Evolutionary conservation across 2,329 filamentous ascomycete genomes (phyloP).

Genomic region (Xylariaceae sp.): DNA sequence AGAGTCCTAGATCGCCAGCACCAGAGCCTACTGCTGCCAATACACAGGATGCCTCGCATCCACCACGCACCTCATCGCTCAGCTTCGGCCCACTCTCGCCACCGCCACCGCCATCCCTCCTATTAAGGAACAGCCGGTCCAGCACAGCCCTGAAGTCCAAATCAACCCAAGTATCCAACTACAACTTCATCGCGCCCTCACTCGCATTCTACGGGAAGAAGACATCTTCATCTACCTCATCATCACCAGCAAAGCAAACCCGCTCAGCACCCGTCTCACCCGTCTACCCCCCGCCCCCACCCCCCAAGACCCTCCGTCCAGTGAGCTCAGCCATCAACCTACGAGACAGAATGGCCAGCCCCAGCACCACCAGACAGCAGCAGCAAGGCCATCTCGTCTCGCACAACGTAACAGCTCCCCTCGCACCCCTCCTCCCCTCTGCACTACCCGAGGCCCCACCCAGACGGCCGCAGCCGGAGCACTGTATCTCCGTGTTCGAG

Average conservation of each 20-base stretch:
- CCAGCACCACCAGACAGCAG: constrained; percentile 3
- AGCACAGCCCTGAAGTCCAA: constrained; percentile 21
- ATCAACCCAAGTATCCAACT: constrained; percentile 12
- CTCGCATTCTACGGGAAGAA: not conserved
- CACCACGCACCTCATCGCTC: constrained; percentile 33
- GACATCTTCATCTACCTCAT: constrained; percentile 2
- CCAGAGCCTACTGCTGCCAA: constrained; percentile 17
- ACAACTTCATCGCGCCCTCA: constrained; percentile 15
- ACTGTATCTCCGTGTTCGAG: constrained; percentile 44
- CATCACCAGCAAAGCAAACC: constrained; percentile 2
- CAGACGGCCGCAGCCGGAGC: constrained; percentile 23
- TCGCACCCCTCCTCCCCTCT: constrained; percentile 20
- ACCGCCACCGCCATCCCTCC: constrained; percentile 25
- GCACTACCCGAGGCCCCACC: constrained; percentile 22
- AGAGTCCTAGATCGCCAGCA: constrained; percentile 42
- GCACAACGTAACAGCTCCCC: constrained; percentile 20
- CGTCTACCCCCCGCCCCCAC: constrained; percentile 23
- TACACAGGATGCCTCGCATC: constrained; percentile 26
- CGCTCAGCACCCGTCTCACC: constrained; percentile 27
- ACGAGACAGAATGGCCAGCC: constrained; percentile 18
- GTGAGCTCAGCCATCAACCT: constrained; percentile 26
- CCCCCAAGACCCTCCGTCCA: constrained; percentile 20
- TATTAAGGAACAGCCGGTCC: constrained; percentile 25
- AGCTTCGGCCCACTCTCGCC: constrained; percentile 24
- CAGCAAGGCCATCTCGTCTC: not conserved